Evolutionary conservation across 2,329 filamentous ascomycete species (phyloP).

Genomic region (Talaromyces sp.): DNA sequence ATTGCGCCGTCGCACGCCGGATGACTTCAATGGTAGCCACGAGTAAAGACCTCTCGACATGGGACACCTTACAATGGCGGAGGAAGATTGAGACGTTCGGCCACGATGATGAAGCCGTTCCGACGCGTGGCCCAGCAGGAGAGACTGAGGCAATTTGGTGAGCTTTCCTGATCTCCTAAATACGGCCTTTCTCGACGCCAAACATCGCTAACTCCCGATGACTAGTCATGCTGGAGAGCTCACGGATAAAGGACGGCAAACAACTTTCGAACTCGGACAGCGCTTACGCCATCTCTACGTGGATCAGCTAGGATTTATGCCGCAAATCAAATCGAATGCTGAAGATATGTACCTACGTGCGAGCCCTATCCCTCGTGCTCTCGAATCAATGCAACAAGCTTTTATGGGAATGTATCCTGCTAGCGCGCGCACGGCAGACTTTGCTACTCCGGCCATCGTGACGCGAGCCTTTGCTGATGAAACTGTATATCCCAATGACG

Average conservation of each 20-base stretch:
- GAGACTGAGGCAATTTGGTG: slow-evolving; percentile 64
- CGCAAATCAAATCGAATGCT: slow-evolving; percentile 52
- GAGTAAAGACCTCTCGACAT: slow-evolving; percentile 51
- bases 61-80: slow-evolving; percentile 60
- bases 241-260: slow-evolving; percentile 70
- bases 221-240: slow-evolving; percentile 59
- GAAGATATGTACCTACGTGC: slow-evolving; percentile 69
- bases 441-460: slow-evolving; percentile 64
- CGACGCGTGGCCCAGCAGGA: slow-evolving; percentile 22
- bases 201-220: background rate
- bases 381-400: slow-evolving; percentile 73
- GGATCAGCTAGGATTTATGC: slow-evolving; percentile 70
- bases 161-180: slow-evolving; percentile 22
- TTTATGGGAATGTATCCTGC: slow-evolving; percentile 72
- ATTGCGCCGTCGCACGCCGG: slow-evolving; percentile 73
- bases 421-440: slow-evolving; percentile 46
- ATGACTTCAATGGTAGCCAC: slow-evolving; percentile 62
- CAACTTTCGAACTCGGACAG: slow-evolving; percentile 65
- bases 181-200: too few species aligned
- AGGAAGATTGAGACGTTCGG: slow-evolving; percentile 82
- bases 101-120: slow-evolving; percentile 59
- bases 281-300: slow-evolving; percentile 70
- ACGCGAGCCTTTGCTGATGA: slow-evolving; percentile 65
- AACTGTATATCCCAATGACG: slow-evolving; percentile 76
- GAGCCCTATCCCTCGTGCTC: slow-evolving; percentile 69